Base-by-base conservation (phyloP, 495 filamentous ascomycete genomes). In the Mycothermus thermophilus region DNA sequence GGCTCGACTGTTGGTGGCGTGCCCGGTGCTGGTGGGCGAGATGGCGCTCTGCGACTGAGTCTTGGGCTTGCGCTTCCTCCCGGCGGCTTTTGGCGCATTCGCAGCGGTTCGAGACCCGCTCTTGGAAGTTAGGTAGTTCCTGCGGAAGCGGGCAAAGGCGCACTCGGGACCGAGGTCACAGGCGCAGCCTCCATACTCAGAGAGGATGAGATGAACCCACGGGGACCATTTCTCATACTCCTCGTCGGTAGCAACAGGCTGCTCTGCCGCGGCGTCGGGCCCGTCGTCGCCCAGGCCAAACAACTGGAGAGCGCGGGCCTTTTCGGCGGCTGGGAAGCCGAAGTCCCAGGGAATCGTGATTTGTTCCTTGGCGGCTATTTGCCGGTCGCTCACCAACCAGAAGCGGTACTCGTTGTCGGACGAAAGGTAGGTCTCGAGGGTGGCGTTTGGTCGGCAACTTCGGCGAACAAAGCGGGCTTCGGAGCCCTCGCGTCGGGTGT, bases 121-220 rank as follows among this genome's bases (percentile, higher is more conserved):
- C 33, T 67, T 73, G 10, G 64, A n/a, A n/a, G n/a, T 46, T 35
- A 67, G 53, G 41, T 74, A 70, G 19, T 74, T 75, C 37, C 75
- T 71, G 59, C 84, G 80, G 27, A 87, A 77, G n/a, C 70, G 75
- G 17, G 71, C 69, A 48, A 93, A 72, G 5, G 75, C 63, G 47
- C 85, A 93, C 18, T 74, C 66, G 8, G 61, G 47, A 0, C 71
- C 63, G 3, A 71, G 55, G 34, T 75, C 66, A 54, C 87, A 95
- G 4, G 86, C 85, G 59, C 87, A 95, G 7, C 82, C 84, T 18
- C 87, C 87, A 51, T 86, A 82, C 48, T 90, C 80, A 4, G 82
- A 76, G 2, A 93, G 72, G 6, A 90, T 74, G 29, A 69, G 72
- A 38, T 76, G 71, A n/a, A 87, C 71, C 65, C 53, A 75, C 23